Evolutionary conservation across 805 yeast genomes (phyloP), one percentile per base, ranked within the genome.

Genomic region (Ogataea henricii): DNA sequence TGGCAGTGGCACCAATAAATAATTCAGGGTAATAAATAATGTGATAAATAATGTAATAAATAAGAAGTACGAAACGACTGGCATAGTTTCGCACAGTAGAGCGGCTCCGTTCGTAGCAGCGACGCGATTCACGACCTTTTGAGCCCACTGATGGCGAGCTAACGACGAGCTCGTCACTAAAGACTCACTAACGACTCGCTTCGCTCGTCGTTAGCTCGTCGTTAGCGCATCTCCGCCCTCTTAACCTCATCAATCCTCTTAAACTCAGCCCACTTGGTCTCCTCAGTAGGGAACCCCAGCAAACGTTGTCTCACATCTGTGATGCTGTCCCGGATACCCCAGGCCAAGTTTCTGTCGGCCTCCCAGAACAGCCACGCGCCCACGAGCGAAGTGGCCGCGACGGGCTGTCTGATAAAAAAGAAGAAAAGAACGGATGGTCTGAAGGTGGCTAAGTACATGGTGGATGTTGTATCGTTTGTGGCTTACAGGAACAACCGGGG

Each of bases 361-460:
- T 69, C 71, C 67, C 70, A 69, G 40, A 67, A 57, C 10, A 60
- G 57, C 60, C 63, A 67, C n/a, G 62, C 51, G 2, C 67, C 64
- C 9, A 59, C 61, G 16, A 69, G 40, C 14, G 63, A 43, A 2
- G 60, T 54, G 12, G 72, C 72, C 12, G 71, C 71, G 9, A 69
- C 60, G 2, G 73, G 73, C 47, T 69, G 71, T 52, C 70, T 63
- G 33, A 66, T 47, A 37, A 67, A 58, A 50, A 68, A 69, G 57
- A 69, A 69, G 30, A 66, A 57, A 21, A 68, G 56, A 33, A 64
- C 59, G 8, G 72, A 66, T 16, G 73, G 73, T 62, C 73, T 67
- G 48, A 64, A 65, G 12, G 68, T 56, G 18, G 64, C 54, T 48
- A 62, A 54, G 47, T 56, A 63, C 58, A 56, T 56, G 16, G 27